Evolutionary conservation across 2,329 filamentous ascomycete species (phyloP), one percentile per base, ranked within the genome.

Genomic region (Zelopaecilomyces penicillatus): DNA sequence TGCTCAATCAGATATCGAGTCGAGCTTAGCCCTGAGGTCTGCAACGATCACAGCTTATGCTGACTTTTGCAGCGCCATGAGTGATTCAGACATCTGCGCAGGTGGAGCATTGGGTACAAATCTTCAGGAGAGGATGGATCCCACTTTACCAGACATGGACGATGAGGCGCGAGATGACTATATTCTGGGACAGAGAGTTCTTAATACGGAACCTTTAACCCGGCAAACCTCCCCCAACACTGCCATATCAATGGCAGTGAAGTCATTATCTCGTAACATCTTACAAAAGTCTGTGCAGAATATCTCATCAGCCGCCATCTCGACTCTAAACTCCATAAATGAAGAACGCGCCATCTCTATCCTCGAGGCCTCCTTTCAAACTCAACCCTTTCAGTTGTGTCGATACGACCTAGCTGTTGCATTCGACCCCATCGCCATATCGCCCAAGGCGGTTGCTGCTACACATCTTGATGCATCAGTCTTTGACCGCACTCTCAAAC

Each of bases 401-500:
- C 72, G 79, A 28, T 61, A 67, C 41, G 76, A 82, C 49, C 67
- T 81, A 39, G 72, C 76, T 27, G 52, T 69, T 10, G 80, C 80
- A 2, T 83, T 83, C 50, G 79, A 83, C 50, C 69, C 76, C 1
- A 76, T 83, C 44, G 76, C 79, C 1, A 61, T 66, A 3, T 65
- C 71, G 0, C 73, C 75, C 30, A 75, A 72, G 49, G 55, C 61
- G 2, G 49, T 57, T 44, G 39, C 52, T 12, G 54, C 55, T 11
- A 52, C 57, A 6, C 69, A 69, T 37, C 70, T 88, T 1, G 77
- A 80, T 31, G 73, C 84, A 0, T 90, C 87, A 0, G 80, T 84
- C 0, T 88, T 95, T 52, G 88, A 95, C 55, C 79, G 85, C 37
- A 80, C 80, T 0, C 67, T 85, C 54, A 61, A 64, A 1, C 69